Percentiles rank a stretch among this genome's conserved stretches.
Conservation (phyloP, 495 filamentous ascomycete species). For the Staphylotrichum longicolle region DNA sequence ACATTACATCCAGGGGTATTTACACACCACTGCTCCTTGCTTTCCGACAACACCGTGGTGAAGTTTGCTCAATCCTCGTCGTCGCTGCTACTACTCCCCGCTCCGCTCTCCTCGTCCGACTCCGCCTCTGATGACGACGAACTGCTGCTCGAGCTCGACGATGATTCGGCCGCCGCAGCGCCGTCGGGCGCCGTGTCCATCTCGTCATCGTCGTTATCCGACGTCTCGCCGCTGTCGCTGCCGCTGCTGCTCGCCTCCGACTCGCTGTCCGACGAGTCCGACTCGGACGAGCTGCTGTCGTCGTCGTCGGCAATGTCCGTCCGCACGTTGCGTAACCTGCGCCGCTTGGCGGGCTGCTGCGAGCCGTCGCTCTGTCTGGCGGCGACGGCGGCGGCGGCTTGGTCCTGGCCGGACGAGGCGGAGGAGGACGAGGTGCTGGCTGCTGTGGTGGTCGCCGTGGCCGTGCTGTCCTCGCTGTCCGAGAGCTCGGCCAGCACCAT, state of each 20-base stretch:
- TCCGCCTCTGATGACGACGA: conserved; percentile 22
- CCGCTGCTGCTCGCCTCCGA: conserved; percentile 24
- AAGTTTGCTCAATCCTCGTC: conserved; percentile 14
- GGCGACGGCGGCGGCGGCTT: conserved; percentile 2
- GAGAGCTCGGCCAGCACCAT: conserved; percentile 47
- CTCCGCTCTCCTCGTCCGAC: conserved; percentile 22
- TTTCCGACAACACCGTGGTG: not conserved
- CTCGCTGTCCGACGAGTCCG: conserved; percentile 37
- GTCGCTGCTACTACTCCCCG: conserved; percentile 16
- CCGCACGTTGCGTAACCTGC: conserved; percentile 53
- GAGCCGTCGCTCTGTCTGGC: conserved; percentile 41
- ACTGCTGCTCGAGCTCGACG: conserved; percentile 26
- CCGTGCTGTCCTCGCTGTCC: conserved; percentile 40
- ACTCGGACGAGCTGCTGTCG: conserved; percentile 33
- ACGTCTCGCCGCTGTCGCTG: conserved; percentile 15
- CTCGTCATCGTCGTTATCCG: conserved; percentile 34
- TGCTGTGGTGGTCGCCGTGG: conserved; percentile 25
- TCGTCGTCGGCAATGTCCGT: conserved; percentile 37
- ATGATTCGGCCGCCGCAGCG: conserved; percentile 10
- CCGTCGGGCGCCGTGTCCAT: conserved; percentile 20
- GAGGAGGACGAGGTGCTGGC: conserved; percentile 35
- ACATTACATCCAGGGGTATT: too few species aligned
- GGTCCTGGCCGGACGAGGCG: conserved; percentile 17
- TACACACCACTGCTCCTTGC: too few species aligned
- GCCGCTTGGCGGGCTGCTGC: conserved; percentile 49